These are phyloP conservation scores for Microglena sp. DNA, from an alignment of 139 green algal species.

Conservation along the genomic window DNA sequence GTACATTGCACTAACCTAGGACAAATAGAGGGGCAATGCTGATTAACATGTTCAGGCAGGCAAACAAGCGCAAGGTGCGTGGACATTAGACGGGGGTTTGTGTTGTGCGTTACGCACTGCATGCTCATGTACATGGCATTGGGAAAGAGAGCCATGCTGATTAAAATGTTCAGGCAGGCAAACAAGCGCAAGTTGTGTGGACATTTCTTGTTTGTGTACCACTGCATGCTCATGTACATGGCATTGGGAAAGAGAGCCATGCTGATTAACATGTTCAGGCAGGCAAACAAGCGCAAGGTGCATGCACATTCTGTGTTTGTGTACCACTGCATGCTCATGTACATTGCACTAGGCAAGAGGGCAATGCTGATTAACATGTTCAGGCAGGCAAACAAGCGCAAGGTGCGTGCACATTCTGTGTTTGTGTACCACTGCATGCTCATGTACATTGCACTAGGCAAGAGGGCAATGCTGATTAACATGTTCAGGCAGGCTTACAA, in stretches of 20 bases:
- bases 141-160: slow-evolving; percentile 50
- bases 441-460: slow-evolving; percentile 70
- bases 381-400: too few relatives aligned
- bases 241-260: slow-evolving; percentile 56
- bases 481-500: slow-evolving; percentile 65
- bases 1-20: slow-evolving; percentile 76
- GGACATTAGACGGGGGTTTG: too few relatives aligned
- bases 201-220: slow-evolving; percentile 58
- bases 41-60: slow-evolving; percentile 59
- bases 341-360: slow-evolving; percentile 62
- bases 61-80: too few relatives aligned
- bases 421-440: slow-evolving; percentile 69
- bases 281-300: slow-evolving; percentile 5
- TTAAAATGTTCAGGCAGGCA: slow-evolving; percentile 60
- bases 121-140: slow-evolving; percentile 75
- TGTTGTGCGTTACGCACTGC: too few relatives aligned
- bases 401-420: too few relatives aligned
- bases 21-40: slow-evolving; percentile 57
- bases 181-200: slow-evolving; percentile 50
- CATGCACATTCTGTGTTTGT: too few relatives aligned
- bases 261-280: slow-evolving; percentile 65
- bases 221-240: slow-evolving; percentile 72
- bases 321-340: slow-evolving; percentile 72
- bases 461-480: slow-evolving; percentile 50
- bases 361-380: slow-evolving; percentile 63